These are phyloP conservation scores for Austroboletus rostrupii DNA, from an alignment of 1,284 basidiomycete species.

Conservation along the genomic window DNA sequence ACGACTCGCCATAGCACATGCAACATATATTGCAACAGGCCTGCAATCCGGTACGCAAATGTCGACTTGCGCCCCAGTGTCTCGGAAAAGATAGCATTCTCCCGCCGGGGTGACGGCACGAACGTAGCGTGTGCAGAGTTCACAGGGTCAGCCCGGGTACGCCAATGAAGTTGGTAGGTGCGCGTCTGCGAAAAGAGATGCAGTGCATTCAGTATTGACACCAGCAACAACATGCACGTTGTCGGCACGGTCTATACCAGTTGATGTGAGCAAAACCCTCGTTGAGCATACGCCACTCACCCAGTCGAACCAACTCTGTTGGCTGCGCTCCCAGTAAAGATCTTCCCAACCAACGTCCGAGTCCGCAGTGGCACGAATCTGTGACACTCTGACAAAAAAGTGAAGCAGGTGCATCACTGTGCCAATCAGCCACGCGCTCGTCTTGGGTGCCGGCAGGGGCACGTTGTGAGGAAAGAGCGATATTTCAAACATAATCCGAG, in stretches of 20 bases:
- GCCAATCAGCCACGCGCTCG: slow-evolving; percentile 63
- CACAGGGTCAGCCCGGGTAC: slow-evolving; percentile 50
- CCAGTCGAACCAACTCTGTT: slow-evolving; percentile 76
- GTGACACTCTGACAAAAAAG: slow-evolving; percentile 57
- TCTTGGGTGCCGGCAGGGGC: slow-evolving; percentile 62
- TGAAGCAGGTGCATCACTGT: slow-evolving; percentile 62
- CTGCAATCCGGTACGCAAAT: slow-evolving; percentile 24
- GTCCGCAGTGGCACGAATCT: slow-evolving; percentile 53
- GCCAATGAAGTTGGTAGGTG: slow-evolving; percentile 62
- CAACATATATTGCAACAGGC: slow-evolving; percentile 23
- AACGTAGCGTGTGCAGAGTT: slow-evolving; percentile 65
- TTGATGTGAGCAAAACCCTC: slow-evolving; percentile 13
- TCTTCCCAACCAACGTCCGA: slow-evolving; percentile 75
- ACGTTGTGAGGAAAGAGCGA: slow-evolving; percentile 73
- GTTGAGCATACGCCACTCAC: slow-evolving; percentile 38
- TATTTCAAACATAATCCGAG: slow-evolving; percentile 65
- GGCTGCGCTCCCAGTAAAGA: slow-evolving; percentile 58
- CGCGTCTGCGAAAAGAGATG: slow-evolving; percentile 65
- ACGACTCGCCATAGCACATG: slow-evolving; percentile 43
- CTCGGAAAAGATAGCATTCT: slow-evolving; percentile 33
- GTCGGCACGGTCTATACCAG: slow-evolving; percentile 53
- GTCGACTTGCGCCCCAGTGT: slow-evolving; percentile 35
- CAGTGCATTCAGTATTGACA: slow-evolving; percentile 53
- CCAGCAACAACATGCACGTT: slow-evolving; percentile 48
- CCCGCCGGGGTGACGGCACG: slow-evolving; percentile 47